Base-by-base conservation (phyloP, 2,329 filamentous ascomycete genomes). In the Aspergillus quadricinctus region DNA sequence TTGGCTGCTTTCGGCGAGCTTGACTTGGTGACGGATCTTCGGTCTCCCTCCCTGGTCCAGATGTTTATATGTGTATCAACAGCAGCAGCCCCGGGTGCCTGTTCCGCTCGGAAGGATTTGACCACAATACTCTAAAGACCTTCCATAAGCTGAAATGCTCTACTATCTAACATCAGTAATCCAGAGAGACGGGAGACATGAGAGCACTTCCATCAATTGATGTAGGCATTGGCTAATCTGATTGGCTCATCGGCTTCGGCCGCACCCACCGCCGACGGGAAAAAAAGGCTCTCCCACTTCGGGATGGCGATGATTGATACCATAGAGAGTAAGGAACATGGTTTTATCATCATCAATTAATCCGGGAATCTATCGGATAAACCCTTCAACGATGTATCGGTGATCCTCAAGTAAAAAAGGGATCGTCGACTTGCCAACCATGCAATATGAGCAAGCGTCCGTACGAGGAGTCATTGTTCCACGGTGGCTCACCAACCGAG, bases 371-470 rank as follows among this genome's bases (percentile, higher is more conserved):
- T 19, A 46, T 25, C 14, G 19, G 10, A 21, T 23, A 19, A 11
- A 21, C 3, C 11, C n/a, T 4, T 21, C 5, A 23, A 46, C 25
- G 19, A 27, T 27, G 21, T 14, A 21, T 46, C 43, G 4, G 11
- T 46, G 21, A 46, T 25, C 43, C 19, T 23, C 8, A 14, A 25
- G n/a, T 23, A 14, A 45, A 41, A 25, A 43, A 19, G n/a, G 23
- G 14, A 17, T 27, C 41, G 10, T 19, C 40, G 31, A 28, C 28
- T n/a, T 48, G 28, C 37, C 52, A 57, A 68, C 57, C 64, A 69
- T 68, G 69, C 69, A 71, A 63, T 59, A 73, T 73, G 70, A 71
- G 64, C 70, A 73, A 73, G 68, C 69, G 70, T 58, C 65, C 66
- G 37, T 64, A 68, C 61, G 68, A 69, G 56, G 70, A 71, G 62